Base-by-base conservation (phyloP, 2,329 filamentous ascomycete genomes). In the Rhynchosporium agropyri region DNA sequence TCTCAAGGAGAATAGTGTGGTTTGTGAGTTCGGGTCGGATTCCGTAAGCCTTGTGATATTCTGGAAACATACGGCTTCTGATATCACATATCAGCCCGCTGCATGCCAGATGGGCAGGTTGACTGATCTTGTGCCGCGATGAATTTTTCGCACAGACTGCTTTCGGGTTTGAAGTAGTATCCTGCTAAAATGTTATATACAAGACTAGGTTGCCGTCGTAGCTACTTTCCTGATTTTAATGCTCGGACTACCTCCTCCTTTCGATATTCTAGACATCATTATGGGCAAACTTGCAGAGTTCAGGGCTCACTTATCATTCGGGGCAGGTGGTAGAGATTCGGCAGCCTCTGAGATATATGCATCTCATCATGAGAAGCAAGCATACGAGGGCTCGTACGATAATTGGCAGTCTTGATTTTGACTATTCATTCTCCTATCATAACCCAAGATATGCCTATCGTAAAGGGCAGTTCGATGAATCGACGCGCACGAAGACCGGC, bases 381-480 rank as follows among this genome's bases (percentile, higher is more conserved):
- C 65, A 6, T 61, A 63, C 53, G 43, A 48, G 58, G 63, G 63
- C 5, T 51, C 59, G 48, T 67, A 68, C 28, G 67, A 67, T 40
- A 60, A 68, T 26, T 60, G 59, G 6, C 61, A 6, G 43, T 68
- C 10, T 67, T 67, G n/a, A 13, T 46, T 7, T 38, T 70, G n/a
- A 69, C 68, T 1, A 60, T 67, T 2, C 65, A 62, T 31, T 68
- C 68, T n/a, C 68, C 68, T 43, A 62, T 69, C 36, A 70, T 69
- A 67, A 66, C 0, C 83, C 84, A 15, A 77, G 83, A 62, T 86
- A 83, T 79, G 76, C 84, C 5, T 82, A 80, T 20, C 76, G 76
- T 2, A 75, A 73, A 4, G 77, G 77, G 31, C 73, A 80, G 12
- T 81, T 80, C 79, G 81, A 83, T 1, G 77, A 76, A 1, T 81